phyloP scores from a whole-genome alignment of 1,139 yeast genomes.

The Candida dubliniensis region DNA sequence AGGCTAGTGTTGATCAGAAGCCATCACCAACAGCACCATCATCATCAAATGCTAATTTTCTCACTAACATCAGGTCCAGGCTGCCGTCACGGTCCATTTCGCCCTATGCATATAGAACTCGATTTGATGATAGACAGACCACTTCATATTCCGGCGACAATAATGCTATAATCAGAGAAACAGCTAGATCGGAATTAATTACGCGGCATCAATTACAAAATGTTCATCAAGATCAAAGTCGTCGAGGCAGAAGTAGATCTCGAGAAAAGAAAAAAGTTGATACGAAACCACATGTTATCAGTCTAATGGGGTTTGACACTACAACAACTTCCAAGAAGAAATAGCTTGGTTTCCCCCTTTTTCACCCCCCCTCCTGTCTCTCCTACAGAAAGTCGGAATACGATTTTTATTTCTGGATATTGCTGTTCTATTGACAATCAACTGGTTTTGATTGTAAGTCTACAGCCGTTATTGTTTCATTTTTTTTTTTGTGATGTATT shows the following conservation, averaged over 20 bases:
- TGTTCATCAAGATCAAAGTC: conserved; percentile 5
- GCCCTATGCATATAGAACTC: conserved; percentile 14
- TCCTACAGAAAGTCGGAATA: too few species aligned
- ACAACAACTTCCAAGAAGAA: conserved; percentile 46
- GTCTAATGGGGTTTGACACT: conserved; percentile 60
- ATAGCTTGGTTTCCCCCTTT: not conserved
- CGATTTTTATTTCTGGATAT: too few species aligned
- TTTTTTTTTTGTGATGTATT: not conserved
- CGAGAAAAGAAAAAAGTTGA: conserved; percentile 18
- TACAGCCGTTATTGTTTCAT: not conserved
- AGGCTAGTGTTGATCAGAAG: not conserved
- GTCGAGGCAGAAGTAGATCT: conserved; percentile 13
- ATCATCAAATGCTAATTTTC: not conserved
- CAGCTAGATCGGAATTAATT: not conserved
- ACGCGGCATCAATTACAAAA: conserved; percentile 1
- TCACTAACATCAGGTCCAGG: conserved; percentile 3
- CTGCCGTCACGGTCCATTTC: conserved; percentile 7
- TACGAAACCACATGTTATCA: conserved; percentile 26
- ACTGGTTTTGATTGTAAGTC: not conserved
- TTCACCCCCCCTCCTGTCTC: too few species aligned
- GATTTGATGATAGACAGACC: conserved; percentile 14
- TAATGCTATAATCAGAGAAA: not conserved
- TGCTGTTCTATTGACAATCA: not conserved
- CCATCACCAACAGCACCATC: not conserved
- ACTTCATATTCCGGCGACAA: conserved; percentile 5